Evolutionary conservation across 2,329 filamentous ascomycete genomes (phyloP), one percentile per base, ranked within the genome.

Genomic region (Harringtonia lauricola): DNA sequence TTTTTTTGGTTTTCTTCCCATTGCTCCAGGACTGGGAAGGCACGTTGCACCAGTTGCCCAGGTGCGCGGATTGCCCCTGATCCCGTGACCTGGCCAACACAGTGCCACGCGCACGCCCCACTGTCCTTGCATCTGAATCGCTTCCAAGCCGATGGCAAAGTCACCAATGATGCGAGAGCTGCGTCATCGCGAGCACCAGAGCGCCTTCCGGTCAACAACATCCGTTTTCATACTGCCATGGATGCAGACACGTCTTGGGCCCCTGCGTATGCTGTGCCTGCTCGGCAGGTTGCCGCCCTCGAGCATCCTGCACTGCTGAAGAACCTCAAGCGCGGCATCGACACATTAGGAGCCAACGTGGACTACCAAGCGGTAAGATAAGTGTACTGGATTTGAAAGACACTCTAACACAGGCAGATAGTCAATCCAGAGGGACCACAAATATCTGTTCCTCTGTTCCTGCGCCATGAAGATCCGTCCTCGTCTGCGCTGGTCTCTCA

Each of bases 391-490:
- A 8, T 6, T 10, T 15, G 33, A 13, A n/a, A 19, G 12, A 35
- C 17, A 6, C n/a, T 15, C n/a, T 15, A n/a, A 35, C 10, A 18
- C 15, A 29, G 18, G 17, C 47, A 74, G 70, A 60, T 69, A 10
- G 55, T 74, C 41, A 67, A 73, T 42, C 62, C 69, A 10, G 61
- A 63, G 13, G 57, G 53, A 8, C 55, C 57, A 3, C 67, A 71
- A 36, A 66, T 68, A 44, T 71, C 72, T 1, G 63, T 79, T 12
- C 82, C 82, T 2, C 64, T 94, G n/a, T 85, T 83, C 53, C 68
- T 96, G 43, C 79, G 86, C 19, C 85, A 84, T 21, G 76, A 87
- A 50, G 87, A 94, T 59, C 81, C 83, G 3, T 79, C 86, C 55
- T 80, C 84, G 54, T 82, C 83, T 52, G 85, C 86, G 9, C 68